A percentile compares a stretch with the other conserved stretches of the same genome.
Evolutionary conservation across 768 basidiomycete species (phyloP).

Genomic region (Hericium coralloides): DNA sequence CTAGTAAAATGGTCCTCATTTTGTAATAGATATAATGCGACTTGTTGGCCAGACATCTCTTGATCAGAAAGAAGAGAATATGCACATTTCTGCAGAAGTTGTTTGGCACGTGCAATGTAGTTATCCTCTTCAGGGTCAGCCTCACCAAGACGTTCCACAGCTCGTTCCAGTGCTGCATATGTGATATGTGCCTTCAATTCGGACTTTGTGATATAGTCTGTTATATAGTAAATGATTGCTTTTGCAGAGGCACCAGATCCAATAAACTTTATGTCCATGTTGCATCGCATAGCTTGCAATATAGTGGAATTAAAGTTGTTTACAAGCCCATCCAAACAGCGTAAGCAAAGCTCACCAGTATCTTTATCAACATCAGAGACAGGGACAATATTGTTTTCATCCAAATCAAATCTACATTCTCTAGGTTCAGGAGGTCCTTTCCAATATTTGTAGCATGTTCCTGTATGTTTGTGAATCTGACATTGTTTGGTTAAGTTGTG

Average conservation of each 20-base stretch:
- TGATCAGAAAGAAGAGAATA: not conserved
- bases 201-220: slow-evolving; percentile 39
- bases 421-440: slow-evolving; percentile 14
- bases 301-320: slow-evolving; percentile 32
- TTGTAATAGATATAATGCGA: not conserved
- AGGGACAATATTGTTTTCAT: not conserved
- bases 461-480: slow-evolving; percentile 25
- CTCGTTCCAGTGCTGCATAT: slow-evolving; percentile 28
- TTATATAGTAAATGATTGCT: slow-evolving; percentile 38
- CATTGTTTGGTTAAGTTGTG: slow-evolving; percentile 17
- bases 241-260: slow-evolving; percentile 32
- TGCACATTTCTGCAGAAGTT: slow-evolving; percentile 13
- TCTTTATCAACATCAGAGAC: slow-evolving; percentile 20
- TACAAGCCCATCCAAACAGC: slow-evolving; percentile 29
- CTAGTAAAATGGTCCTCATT: not conserved
- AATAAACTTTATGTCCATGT: slow-evolving; percentile 42
- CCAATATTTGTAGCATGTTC: slow-evolving; percentile 33
- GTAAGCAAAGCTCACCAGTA: slow-evolving; percentile 24
- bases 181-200: slow-evolving; percentile 33
- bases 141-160: slow-evolving; percentile 22
- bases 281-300: slow-evolving; percentile 22
- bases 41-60: not conserved
- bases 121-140: not conserved
- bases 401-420: slow-evolving; percentile 23
- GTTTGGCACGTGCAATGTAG: slow-evolving; percentile 11